These are phyloP conservation scores for Colletotrichum godetiae DNA, from an alignment of 2,329 filamentous ascomycete genomes.

Conservation along the genomic window DNA sequence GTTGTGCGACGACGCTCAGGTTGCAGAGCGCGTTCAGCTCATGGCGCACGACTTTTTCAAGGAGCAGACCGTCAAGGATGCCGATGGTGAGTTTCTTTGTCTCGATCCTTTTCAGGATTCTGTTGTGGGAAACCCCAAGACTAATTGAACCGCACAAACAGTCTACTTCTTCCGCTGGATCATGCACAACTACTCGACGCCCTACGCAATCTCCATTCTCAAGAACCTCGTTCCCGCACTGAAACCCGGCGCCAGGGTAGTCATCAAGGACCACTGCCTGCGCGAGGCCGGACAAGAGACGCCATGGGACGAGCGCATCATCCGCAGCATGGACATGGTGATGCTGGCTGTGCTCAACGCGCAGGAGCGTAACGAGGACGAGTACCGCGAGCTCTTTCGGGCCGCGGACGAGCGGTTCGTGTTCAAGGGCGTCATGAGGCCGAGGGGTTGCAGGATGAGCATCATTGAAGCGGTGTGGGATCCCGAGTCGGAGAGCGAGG, in stretches of 20 bases:
- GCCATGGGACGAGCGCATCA: slow-evolving; percentile 58
- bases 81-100: slow-evolving; percentile 40
- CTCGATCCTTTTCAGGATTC: no score
- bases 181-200: slow-evolving; percentile 58
- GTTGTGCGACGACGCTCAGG: slow-evolving; percentile 29
- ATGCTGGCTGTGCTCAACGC: slow-evolving; percentile 65
- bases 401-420: slow-evolving; percentile 54
- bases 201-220: slow-evolving; percentile 44
- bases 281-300: slow-evolving; percentile 51
- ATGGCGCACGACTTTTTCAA: slow-evolving; percentile 38
- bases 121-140: not conserved
- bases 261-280: slow-evolving; percentile 48
- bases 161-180: slow-evolving; percentile 58
- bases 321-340: slow-evolving; percentile 62
- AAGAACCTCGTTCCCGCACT: slow-evolving; percentile 50
- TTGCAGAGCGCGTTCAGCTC: slow-evolving; percentile 32
- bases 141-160: slow-evolving; percentile 18
- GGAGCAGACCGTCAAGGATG: slow-evolving; percentile 38
- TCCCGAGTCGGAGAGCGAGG: slow-evolving; percentile 25
- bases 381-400: slow-evolving; percentile 58
- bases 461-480: slow-evolving; percentile 62
- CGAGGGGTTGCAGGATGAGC: slow-evolving; percentile 57
- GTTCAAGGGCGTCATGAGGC: slow-evolving; percentile 56
- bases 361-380: slow-evolving; percentile 59
- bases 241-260: slow-evolving; percentile 46